These are phyloP conservation scores for Malus orientalis DNA, from an alignment of 306 rosid genomes.

Conservation along the genomic window DNA sequence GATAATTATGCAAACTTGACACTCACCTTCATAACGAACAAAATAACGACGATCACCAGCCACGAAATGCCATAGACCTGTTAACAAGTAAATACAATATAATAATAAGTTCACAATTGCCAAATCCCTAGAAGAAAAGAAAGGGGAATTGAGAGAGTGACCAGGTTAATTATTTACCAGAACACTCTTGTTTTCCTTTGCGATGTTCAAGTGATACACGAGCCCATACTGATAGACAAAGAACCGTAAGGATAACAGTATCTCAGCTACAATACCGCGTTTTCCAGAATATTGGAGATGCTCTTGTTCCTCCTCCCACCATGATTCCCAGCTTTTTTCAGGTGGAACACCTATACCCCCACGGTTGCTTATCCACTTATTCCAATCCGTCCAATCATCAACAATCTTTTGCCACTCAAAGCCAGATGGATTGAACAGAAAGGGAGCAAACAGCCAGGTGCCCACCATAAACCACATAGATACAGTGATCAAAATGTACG, in stretches of 20 bases:
- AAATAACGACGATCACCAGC: conserved; percentile 78
- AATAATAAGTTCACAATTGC: neutral
- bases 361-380: conserved; percentile 88
- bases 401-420: conserved; percentile 99
- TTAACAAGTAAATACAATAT: conserved; percentile 10
- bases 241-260: conserved; percentile 72
- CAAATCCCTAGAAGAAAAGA: neutral
- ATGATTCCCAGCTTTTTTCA: conserved; percentile 97
- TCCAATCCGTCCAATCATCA: conserved; percentile 99
- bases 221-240: conserved; percentile 95
- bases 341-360: conserved; percentile 94
- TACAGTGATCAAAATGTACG: conserved; percentile 75
- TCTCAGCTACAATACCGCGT: conserved; percentile 76
- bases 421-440: conserved; percentile 95
- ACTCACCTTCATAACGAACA: conserved; percentile 92
- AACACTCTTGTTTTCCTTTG: conserved; percentile 50
- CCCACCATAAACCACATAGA: conserved; percentile 99
- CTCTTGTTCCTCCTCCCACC: conserved; percentile 99
- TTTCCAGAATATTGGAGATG: conserved; percentile 85
- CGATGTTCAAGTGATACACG: conserved; percentile 73
- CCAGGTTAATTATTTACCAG: conserved; percentile 38
- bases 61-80: conserved; percentile 97
- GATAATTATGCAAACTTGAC: neutral
- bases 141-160: neutral
- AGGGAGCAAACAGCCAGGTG: conserved; percentile 98